Evolutionary conservation across 2,329 filamentous ascomycete species (phyloP), one percentile per base, ranked within the genome.

Genomic region (Cordyceps pruinosa): DNA sequence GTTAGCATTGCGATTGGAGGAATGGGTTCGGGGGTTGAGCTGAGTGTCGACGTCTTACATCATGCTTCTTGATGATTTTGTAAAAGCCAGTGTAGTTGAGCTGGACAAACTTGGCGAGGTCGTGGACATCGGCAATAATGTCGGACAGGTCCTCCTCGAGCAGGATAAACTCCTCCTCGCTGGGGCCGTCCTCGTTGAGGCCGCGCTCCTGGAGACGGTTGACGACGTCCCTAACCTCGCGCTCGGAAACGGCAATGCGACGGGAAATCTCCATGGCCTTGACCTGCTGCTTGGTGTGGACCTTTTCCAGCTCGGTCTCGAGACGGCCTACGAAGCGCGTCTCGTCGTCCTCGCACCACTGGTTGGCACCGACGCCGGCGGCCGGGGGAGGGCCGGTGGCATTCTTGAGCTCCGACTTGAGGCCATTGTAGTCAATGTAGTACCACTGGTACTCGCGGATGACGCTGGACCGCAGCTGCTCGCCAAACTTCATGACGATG

Each of bases 21-120:
- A 42, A 13, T 17, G 12, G 21, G 37, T 21, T n/a, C n/a, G n/a
- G n/a, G n/a, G n/a, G n/a, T 32, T 8, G 45, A 34, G 15, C 17
- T 47, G 17, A 10, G n/a, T 5, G 25, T 19, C 9, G 9, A 15
- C 37, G 53, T 41, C 6, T 65, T 73, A 93, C 89, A 75, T 97
- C 94, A 72, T 99, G 94, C 80, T 99, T 99, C 81, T 99, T 99
- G 74, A 99, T 96, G 62, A 99, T 99, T 80, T 99, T 99, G 78
- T 97, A 95, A 71, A 99, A 99, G 5, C 94, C 94, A 0, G 93
- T 97, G 70, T 99, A 99, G 75, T 99, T 99, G 69, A 99, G 77
- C 76, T 97, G 93, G 7, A 96, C 95, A 71, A 96, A 99, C 75
- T 97, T 97, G 72, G 94, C 92, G 59, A 99, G 81, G 68, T 99